Evolutionary conservation across 1,284 basidiomycete genomes (phyloP).

Genomic region (Irpex sp.): DNA sequence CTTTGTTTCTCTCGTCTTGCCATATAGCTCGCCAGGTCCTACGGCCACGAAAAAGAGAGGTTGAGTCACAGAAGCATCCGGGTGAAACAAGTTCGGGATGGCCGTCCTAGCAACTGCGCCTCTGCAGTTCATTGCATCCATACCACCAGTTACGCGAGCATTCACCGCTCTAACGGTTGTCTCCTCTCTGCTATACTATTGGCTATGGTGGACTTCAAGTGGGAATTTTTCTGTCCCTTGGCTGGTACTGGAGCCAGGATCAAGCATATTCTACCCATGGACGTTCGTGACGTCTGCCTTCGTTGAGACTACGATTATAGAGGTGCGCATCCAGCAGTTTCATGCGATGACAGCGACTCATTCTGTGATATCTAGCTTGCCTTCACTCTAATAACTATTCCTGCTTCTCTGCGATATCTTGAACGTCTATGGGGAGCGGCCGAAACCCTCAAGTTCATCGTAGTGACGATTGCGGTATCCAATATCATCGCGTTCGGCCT

Average conservation of each 20-base stretch:
- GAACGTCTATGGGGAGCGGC: slow-evolving; percentile 90
- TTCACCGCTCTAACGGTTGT: slow-evolving; percentile 70
- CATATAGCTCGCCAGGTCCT: neutral
- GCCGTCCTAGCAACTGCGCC: slow-evolving; percentile 67
- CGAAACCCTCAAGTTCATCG: slow-evolving; percentile 86
- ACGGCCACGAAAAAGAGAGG: too few species aligned
- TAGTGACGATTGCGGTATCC: slow-evolving; percentile 73
- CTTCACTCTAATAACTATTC: slow-evolving; percentile 74
- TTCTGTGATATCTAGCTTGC: slow-evolving; percentile 53
- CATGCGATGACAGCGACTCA: slow-evolving; percentile 10
- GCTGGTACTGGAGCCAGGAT: slow-evolving; percentile 83
- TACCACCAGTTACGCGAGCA: slow-evolving; percentile 77
- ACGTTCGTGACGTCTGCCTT: slow-evolving; percentile 85
- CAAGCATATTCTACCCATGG: slow-evolving; percentile 88
- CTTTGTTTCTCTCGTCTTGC: neutral
- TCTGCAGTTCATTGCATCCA: slow-evolving; percentile 60
- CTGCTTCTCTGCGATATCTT: slow-evolving; percentile 84
- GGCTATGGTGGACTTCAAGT: slow-evolving; percentile 53
- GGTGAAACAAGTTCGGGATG: slow-evolving; percentile 37
- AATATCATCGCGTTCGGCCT: slow-evolving; percentile 86
- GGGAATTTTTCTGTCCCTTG: slow-evolving; percentile 57
- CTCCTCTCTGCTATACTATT: slow-evolving; percentile 62
- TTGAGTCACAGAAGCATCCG: too few species aligned
- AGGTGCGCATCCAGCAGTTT: slow-evolving; percentile 52
- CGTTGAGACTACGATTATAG: slow-evolving; percentile 81